A percentile compares a stretch with the other conserved stretches of the same genome.
Conservation (phyloP, 495 filamentous ascomycete species). For the Daldinia decipiens region DNA sequence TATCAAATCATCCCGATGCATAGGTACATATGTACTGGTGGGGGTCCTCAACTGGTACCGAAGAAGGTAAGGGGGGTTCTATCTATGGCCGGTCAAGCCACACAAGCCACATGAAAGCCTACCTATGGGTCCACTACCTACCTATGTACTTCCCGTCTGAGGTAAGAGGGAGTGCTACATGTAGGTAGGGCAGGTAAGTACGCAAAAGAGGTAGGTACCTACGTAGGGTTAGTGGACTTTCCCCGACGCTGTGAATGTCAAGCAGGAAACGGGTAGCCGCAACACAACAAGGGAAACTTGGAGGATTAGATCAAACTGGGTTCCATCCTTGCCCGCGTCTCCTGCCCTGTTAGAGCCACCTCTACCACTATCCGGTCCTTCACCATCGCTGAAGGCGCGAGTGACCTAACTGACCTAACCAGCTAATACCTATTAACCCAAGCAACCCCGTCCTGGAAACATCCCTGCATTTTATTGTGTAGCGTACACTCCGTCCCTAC, state of each 20-base stretch:
- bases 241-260: neutral
- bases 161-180: neutral
- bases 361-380: constrained; percentile 32
- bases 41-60: neutral
- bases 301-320: constrained; percentile 15
- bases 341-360: constrained; percentile 31
- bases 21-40: neutral
- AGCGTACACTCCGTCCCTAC: constrained; percentile 8
- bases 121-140: neutral
- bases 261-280: constrained; percentile 18
- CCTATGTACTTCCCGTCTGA: neutral
- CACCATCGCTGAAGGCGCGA: constrained; percentile 26
- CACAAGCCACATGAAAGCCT: constrained; percentile 17
- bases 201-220: neutral
- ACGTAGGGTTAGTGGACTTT: constrained; percentile 6
- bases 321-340: constrained; percentile 40
- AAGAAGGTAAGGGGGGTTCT: neutral
- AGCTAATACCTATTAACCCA: neutral
- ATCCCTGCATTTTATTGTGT: constrained; percentile 34
- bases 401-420: constrained; percentile 10
- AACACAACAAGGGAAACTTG: constrained; percentile 12
- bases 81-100: neutral
- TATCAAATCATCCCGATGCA: constrained; percentile 41
- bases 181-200: constrained; percentile 4
- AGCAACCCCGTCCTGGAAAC: constrained; percentile 23